Evolutionary conservation across 441 rosid species (phyloP), one percentile per base, ranked within the genome.

Genomic region (Omphalea diandra): DNA sequence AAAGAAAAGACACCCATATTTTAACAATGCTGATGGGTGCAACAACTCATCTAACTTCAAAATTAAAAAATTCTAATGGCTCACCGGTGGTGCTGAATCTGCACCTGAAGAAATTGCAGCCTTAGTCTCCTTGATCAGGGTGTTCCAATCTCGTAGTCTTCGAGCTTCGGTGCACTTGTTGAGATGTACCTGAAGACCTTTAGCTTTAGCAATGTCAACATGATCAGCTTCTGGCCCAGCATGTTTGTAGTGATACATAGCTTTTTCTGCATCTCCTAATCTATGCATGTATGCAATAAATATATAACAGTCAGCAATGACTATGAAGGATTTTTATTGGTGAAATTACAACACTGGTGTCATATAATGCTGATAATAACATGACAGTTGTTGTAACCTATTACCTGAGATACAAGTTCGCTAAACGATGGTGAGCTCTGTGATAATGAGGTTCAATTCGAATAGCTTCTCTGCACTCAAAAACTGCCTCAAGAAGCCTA

Each of bases 341-440:
- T n/a, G n/a, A n/a, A n/a, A n/a, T n/a, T n/a, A n/a, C n/a, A n/a
- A n/a, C n/a, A n/a, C n/a, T n/a, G n/a, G n/a, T n/a, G n/a, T n/a
- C n/a, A n/a, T n/a, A n/a, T n/a, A n/a, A n/a, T n/a, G n/a, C n/a
- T n/a, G n/a, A n/a, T n/a, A n/a, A n/a, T n/a, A n/a, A n/a, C n/a
- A n/a, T n/a, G n/a, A n/a, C n/a, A n/a, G n/a, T n/a, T n/a, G n/a
- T n/a, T n/a, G n/a, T n/a, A n/a, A n/a, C n/a, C n/a, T n/a, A 5
- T 32, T 82, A 91, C 98, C 97, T 87, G 82, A 90, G 81, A 75
- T 89, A 81, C 65, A 94, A 85, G 74, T 84, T 92, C 27, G 93
- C 99, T 73, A 94, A 75, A 7, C 99, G 96, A 78, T 85, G 91
- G 61, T 94, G 99, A 76, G 99, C 99, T 44, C 99, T 78, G 43